Evolutionary conservation across 148 eudicot genomes (phyloP), one percentile per base, ranked within the genome.

Genomic region (Spergularia marina): DNA sequence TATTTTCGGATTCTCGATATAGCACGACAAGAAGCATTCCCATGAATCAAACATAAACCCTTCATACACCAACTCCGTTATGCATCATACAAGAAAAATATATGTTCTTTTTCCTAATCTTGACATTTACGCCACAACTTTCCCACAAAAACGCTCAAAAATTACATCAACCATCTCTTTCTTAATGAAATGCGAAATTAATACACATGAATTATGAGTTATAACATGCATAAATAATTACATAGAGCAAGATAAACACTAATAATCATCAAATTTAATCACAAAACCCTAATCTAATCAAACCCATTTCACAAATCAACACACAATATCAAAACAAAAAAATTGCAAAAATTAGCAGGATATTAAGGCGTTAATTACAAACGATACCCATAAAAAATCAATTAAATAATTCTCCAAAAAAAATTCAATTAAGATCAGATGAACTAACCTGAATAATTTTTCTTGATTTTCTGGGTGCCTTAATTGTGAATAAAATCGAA

Each of bases 271-370:
- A 74, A 79, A 54, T n/a, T 15, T 5, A 71, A 12, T 53, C 68
- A 41, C 83, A 75, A 75, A 75, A 74, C 82, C 75, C 78, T 75
- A 74, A 74, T 62, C 66, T 23, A 75, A 80, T 25, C 55, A 65
- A 1, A 20, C 71, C 53, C 74, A 13, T 40, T 34, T 62, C 77
- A 51, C 68, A 68, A 74, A 36, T 68, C 49, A 74, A 68, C 11
- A 68, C 30, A 68, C 0, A 49, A 4, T 44, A 44, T 6, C 7
- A 56, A 66, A 11, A 17, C 9, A 44, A 20, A 53, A 40, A 44
- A 36, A 11, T 36, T 23, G 17, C 68, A 74, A 62, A 74, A 62
- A 40, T 8, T 60, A 62, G 20, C 64, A 16, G 20, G 15, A 9
- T 4, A 1, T 21, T 23, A 44, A 68, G 58, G 44, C 40, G 25